A percentile compares a stretch with the other conserved stretches of the same genome.
These are phyloP conservation scores for Trametes pubescens DNA, from an alignment of 1,284 basidiomycete genomes.

Conservation along the genomic window DNA sequence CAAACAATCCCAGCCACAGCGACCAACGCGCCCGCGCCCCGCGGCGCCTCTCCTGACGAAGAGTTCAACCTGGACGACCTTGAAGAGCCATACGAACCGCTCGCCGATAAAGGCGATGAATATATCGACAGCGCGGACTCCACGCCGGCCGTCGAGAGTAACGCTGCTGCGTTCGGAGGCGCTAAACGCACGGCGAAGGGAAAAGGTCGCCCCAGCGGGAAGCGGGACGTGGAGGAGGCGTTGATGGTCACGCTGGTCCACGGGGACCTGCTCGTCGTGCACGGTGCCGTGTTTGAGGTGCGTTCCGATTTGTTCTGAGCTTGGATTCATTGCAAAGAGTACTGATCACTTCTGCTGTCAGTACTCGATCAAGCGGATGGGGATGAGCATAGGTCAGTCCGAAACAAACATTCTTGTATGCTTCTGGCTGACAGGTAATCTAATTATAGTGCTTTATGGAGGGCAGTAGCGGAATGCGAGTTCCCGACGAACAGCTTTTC, in stretches of 20 bases:
- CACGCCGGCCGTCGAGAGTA: background rate
- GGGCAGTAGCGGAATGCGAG: background rate
- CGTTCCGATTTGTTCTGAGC: conserved; percentile 24
- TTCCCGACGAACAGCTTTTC: too few relatives aligned
- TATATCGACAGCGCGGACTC: background rate
- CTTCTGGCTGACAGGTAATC: background rate
- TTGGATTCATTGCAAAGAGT: too few relatives aligned
- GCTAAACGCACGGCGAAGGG: background rate
- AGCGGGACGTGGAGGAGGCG: conserved; percentile 27
- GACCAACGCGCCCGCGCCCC: background rate
- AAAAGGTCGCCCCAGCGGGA: background rate
- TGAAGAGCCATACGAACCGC: background rate
- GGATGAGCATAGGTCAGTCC: conserved; percentile 32
- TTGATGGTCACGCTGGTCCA: conserved; percentile 61
- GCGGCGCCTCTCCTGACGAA: background rate
- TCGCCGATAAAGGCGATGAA: background rate
- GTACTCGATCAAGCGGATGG: conserved; percentile 31
- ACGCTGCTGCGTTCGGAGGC: background rate
- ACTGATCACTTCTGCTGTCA: background rate
- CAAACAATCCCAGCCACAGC: background rate
- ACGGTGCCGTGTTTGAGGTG: conserved; percentile 63
- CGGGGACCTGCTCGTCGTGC: conserved; percentile 60
- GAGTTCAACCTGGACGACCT: background rate
- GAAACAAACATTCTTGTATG: background rate
- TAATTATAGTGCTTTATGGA: background rate